Base-by-base conservation (phyloP, 371 early-diverging fungal genomes). In the Lichtheimia corymbifera region DNA sequence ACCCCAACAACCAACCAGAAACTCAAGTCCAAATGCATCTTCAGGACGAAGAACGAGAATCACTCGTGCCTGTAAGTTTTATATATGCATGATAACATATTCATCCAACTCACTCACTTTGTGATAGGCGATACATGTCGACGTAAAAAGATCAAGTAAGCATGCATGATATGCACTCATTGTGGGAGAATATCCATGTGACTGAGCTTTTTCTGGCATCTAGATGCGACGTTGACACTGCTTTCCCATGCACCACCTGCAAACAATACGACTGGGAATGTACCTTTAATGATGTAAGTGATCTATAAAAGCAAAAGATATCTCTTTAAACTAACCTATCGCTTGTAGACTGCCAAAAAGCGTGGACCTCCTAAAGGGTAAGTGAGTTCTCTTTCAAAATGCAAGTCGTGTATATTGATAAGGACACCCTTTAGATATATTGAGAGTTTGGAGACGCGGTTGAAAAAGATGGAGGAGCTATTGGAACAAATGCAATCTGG, bases 281-380 rank as follows among this genome's bases (percentile, higher is more conserved):
- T 41, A 76, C 80, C 44, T 79, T 76, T 49, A 69, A 74, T 27
- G 73, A 79, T 53, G 78, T 78, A 74, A 60, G 62, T n/a, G 14
- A 47, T 47, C 4, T 2, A 18, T n/a, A 41, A 50, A 30, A 15
- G 14, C 1, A 6, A 28, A 53, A 30, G 24, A n/a, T 2, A 11
- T 15, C 20, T 52, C 13, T 11, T 9, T 15, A 7, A 52, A 40
- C 15, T 5, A 25, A 12, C 22, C 43, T 24, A 4, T 56, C 44
- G 12, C 54, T 55, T 42, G 17, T 53, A 79, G 80, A 66, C 66
- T 51, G 64, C 73, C 2, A 76, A 71, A 55, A 79, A 79, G 45
- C 60, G 80, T 61, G 80, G 80, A 2, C 80, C 80, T 9, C 80
- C 77, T 15, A 79, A 79, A 68, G 80, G 80, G 79, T 78, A 78